phyloP scores from a whole-genome alignment of 441 rosid genomes.

The Macaranga tanarius region DNA sequence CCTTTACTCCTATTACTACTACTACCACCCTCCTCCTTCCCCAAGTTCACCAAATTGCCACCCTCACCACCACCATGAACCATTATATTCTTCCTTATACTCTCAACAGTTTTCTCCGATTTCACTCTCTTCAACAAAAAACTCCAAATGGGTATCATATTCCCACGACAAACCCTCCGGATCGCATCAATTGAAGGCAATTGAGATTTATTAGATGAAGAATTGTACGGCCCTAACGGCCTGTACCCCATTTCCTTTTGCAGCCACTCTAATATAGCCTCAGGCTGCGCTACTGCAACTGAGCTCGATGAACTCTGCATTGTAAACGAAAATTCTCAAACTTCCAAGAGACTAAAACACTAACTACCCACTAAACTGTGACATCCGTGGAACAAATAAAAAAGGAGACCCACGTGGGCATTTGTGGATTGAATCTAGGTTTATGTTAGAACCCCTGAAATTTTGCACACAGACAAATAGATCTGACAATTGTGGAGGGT shows the following conservation, averaged over 20 bases:
- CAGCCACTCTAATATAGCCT: slow-evolving; percentile 80
- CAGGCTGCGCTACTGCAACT: slow-evolving; percentile 56
- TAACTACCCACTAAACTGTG: too few relatives aligned
- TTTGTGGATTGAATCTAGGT: not conserved
- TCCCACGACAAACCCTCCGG: slow-evolving; percentile 77
- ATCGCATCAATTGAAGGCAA: slow-evolving; percentile 66
- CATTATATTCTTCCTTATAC: slow-evolving; percentile 64
- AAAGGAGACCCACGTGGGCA: too few relatives aligned
- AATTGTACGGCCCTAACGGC: slow-evolving; percentile 67
- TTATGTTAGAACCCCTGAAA: not conserved
- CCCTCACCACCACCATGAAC: slow-evolving; percentile 54
- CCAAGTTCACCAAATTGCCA: slow-evolving; percentile 36
- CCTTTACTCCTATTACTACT: slow-evolving; percentile 35
- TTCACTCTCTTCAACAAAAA: slow-evolving; percentile 68
- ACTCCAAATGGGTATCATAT: slow-evolving; percentile 76
- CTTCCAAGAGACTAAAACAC: not conserved
- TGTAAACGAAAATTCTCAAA: not conserved
- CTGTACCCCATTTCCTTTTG: slow-evolving; percentile 87
- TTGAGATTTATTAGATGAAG: slow-evolving; percentile 51
- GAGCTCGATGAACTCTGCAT: slow-evolving; percentile 58
- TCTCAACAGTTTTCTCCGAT: slow-evolving; percentile 85
- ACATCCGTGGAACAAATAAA: too few relatives aligned
- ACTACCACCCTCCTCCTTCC: slow-evolving; percentile 45
- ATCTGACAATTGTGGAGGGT: slow-evolving; percentile 7
- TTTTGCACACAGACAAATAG: not conserved